Evolutionary conservation across 2,329 filamentous ascomycete genomes (phyloP).

Genomic region (Penicillium decumbens): DNA sequence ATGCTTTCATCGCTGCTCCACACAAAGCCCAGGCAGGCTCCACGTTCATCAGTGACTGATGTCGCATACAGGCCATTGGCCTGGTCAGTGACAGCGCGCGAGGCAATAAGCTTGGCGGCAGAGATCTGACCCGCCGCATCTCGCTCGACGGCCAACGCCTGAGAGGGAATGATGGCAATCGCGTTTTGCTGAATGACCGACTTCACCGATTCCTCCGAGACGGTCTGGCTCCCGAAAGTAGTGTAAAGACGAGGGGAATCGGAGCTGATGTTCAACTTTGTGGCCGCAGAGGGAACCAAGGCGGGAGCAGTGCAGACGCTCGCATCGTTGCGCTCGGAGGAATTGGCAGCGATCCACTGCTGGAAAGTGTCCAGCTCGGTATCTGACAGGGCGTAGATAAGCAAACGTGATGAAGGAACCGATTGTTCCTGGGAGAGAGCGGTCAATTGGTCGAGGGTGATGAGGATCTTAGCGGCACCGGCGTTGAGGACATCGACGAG

Average conservation of each 20-base stretch:
- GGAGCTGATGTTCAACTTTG: conserved; percentile 36
- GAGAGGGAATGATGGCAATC: conserved; percentile 71
- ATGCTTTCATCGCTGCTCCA: conserved; percentile 94
- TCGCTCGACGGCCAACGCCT: conserved; percentile 62
- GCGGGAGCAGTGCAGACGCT: conserved; percentile 34
- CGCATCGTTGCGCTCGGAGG: conserved; percentile 33
- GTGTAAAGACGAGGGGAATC: conserved; percentile 42
- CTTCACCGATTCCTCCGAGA: conserved; percentile 47
- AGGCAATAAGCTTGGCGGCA: conserved; percentile 65
- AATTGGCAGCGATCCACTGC: conserved; percentile 36
- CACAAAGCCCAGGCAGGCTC: conserved; percentile 78
- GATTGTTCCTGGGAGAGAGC: conserved; percentile 50
- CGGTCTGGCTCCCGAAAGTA: conserved; percentile 33
- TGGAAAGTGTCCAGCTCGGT: conserved; percentile 38
- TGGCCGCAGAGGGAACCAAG: conserved; percentile 38
- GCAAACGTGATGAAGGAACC: conserved; percentile 53
- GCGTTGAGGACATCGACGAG: conserved; percentile 76
- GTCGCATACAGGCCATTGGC: conserved; percentile 81
- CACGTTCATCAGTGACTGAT: conserved; percentile 82
- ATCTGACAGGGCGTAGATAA: conserved; percentile 48
- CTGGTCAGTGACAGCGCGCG: conserved; percentile 74
- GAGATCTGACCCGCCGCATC: conserved; percentile 58
- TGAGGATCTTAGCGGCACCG: conserved; percentile 80
- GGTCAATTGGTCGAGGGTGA: conserved; percentile 64
- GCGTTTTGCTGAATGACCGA: conserved; percentile 48